Conservation (phyloP, 768 basidiomycete genomes). For the Amanita inopinata region DNA sequence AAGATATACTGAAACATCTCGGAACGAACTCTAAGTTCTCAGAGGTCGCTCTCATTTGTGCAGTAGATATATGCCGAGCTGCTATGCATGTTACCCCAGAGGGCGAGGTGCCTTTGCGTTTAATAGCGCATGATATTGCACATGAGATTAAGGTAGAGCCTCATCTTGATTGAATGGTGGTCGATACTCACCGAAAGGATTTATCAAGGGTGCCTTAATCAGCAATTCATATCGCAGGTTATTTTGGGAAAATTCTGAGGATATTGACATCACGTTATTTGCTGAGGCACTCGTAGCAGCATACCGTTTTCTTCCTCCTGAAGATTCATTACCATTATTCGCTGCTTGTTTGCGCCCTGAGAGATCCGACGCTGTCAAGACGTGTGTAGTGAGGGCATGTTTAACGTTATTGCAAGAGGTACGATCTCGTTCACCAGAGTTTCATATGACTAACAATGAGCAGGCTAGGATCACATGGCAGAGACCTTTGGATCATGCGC, state of each 20-base stretch:
- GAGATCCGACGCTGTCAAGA: conserved; percentile 73
- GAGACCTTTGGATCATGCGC: conserved; percentile 38
- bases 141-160: conserved; percentile 66
- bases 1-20: conserved; percentile 53
- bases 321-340: conserved; percentile 55
- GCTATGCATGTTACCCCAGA: conserved; percentile 42
- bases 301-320: conserved; percentile 58
- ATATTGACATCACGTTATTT: conserved; percentile 68
- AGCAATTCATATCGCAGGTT: conserved; percentile 36
- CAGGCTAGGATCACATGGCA: conserved; percentile 53
- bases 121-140: conserved; percentile 62
- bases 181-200: not conserved
- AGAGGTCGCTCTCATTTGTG: conserved; percentile 63
- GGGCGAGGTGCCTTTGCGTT: conserved; percentile 52
- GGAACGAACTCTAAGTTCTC: conserved; percentile 43
- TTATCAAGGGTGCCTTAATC: conserved; percentile 21
- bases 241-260: conserved; percentile 65
- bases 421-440: conserved; percentile 8
- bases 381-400: conserved; percentile 65
- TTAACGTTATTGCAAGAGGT: conserved; percentile 63
- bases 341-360: conserved; percentile 61
- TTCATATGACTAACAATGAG: not conserved
- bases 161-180: not conserved
- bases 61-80: conserved; percentile 69
- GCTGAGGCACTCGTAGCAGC: conserved; percentile 66